Percentiles rank a stretch among this genome's conserved stretches.
phyloP scores from a whole-genome alignment of 108 stramenopile species.

The Cyclotella choctawhatcheeana region DNA sequence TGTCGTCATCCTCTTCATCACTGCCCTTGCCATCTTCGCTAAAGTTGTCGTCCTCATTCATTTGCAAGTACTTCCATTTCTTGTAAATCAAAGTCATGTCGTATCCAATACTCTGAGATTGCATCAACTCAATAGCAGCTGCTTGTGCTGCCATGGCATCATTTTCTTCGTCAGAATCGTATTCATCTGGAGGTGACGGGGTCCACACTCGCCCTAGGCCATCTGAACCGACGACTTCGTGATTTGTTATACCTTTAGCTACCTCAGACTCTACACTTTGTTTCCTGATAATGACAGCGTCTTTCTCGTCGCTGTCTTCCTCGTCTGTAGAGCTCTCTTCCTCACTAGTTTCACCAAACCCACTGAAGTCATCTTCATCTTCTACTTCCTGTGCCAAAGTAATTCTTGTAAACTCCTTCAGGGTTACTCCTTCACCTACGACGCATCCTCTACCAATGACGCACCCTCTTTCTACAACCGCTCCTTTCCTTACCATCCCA shows the following conservation, averaged over 20 bases:
- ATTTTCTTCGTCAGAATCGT: slow-evolving; percentile 53
- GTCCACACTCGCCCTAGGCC: slow-evolving; percentile 71
- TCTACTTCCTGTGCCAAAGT: slow-evolving; percentile 71
- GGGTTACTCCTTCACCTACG: slow-evolving; percentile 75
- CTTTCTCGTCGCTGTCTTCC: slow-evolving; percentile 30
- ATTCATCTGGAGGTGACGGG: slow-evolving; percentile 58
- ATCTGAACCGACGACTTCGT: slow-evolving; percentile 66
- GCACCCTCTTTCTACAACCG: slow-evolving; percentile 82
- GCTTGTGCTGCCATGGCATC: slow-evolving; percentile 39
- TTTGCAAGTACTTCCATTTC: slow-evolving; percentile 58
- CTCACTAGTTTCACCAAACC: slow-evolving; percentile 49
- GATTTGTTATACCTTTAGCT: slow-evolving; percentile 38
- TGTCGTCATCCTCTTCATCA: slow-evolving; percentile 52
- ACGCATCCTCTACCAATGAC: slow-evolving; percentile 89
- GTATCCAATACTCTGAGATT: slow-evolving; percentile 77
- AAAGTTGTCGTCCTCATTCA: slow-evolving; percentile 68
- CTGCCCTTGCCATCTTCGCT: slow-evolving; percentile 54
- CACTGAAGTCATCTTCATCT: slow-evolving; percentile 63
- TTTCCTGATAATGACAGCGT: background rate
- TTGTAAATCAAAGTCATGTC: slow-evolving; percentile 58
- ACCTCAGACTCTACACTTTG: background rate
- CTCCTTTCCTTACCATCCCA: slow-evolving; percentile 67
- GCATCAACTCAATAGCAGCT: slow-evolving; percentile 46
- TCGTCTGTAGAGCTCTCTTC: slow-evolving; percentile 45
- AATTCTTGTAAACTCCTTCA: slow-evolving; percentile 89